Evolutionary conservation across 106 monocot genomes (phyloP).

Genomic region (Acanthochlamys bracteata): DNA sequence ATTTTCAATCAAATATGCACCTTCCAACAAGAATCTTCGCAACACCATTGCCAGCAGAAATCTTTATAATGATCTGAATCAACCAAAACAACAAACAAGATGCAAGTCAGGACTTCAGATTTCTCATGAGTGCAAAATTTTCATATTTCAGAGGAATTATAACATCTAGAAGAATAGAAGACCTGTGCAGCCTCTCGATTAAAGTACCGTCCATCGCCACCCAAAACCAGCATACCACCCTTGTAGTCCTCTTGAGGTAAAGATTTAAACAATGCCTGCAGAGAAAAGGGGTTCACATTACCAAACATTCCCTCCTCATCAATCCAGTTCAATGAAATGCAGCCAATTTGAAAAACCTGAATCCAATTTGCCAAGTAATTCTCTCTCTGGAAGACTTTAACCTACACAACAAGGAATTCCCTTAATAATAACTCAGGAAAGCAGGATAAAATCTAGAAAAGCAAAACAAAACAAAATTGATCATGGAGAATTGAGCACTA

Average conservation of each 20-base stretch:
- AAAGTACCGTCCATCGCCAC: slow-evolving; percentile 97
- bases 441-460: neutral
- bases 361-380: slow-evolving; percentile 97
- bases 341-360: slow-evolving; percentile 38
- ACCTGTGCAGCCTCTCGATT: slow-evolving; percentile 94
- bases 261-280: slow-evolving; percentile 83
- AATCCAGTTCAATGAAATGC: neutral
- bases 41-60: slow-evolving; percentile 95
- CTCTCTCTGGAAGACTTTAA: slow-evolving; percentile 84
- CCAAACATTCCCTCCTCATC: neutral
- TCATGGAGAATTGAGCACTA: neutral
- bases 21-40: slow-evolving; percentile 88
- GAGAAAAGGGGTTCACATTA: no score
- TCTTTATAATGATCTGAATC: slow-evolving; percentile 85
- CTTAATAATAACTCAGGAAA: neutral
- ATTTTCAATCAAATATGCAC: no score
- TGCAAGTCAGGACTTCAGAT: neutral
- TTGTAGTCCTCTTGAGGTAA: slow-evolving; percentile 74
- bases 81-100: slow-evolving; percentile 1
- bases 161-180: neutral
- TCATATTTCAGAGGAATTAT: neutral
- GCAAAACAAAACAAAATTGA: neutral
- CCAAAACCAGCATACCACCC: slow-evolving; percentile 70
- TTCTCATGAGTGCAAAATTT: neutral
- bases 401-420: slow-evolving; percentile 24